These are phyloP conservation scores for Beauveria pseudobassiana DNA, from an alignment of 2,329 filamentous ascomycete genomes.

Conservation along the genomic window DNA sequence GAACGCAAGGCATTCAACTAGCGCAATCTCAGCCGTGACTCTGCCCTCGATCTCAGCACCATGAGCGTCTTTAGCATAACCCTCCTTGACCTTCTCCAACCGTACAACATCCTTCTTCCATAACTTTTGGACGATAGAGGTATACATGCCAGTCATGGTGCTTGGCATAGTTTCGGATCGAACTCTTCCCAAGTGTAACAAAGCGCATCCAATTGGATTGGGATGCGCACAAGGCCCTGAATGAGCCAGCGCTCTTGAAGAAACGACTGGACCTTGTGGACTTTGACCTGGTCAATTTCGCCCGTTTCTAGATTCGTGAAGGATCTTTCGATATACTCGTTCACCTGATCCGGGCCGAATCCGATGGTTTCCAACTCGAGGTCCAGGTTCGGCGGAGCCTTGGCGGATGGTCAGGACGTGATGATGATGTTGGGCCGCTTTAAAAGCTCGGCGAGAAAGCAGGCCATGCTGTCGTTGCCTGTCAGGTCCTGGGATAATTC, in stretches of 20 bases:
- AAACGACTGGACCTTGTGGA: constrained; percentile 20
- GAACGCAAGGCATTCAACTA: no score
- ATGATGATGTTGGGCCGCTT: not conserved
- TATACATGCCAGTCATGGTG: no score
- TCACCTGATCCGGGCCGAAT: not conserved
- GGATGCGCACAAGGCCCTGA: constrained; percentile 14
- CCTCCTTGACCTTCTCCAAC: no score
- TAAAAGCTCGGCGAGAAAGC: not conserved
- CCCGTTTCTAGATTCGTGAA: not conserved
- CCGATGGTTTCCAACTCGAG: not conserved
- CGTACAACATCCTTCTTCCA: no score
- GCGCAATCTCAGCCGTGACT: no score
- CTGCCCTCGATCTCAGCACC: no score
- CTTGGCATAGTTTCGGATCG: no score
- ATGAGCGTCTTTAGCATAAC: no score
- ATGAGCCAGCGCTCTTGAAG: constrained; percentile 25
- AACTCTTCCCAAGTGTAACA: no score
- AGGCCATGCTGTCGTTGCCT: not conserved
- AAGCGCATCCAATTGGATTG: no score
- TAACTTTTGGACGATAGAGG: no score
- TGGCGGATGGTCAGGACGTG: not conserved
- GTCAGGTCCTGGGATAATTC: constrained; percentile 6
- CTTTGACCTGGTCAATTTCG: constrained; percentile 1
- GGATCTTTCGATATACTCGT: not conserved
- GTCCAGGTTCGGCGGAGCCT: not conserved